These are phyloP conservation scores for Sphagnurus paluster DNA, from an alignment of 1,284 basidiomycete species.

Conservation along the genomic window DNA sequence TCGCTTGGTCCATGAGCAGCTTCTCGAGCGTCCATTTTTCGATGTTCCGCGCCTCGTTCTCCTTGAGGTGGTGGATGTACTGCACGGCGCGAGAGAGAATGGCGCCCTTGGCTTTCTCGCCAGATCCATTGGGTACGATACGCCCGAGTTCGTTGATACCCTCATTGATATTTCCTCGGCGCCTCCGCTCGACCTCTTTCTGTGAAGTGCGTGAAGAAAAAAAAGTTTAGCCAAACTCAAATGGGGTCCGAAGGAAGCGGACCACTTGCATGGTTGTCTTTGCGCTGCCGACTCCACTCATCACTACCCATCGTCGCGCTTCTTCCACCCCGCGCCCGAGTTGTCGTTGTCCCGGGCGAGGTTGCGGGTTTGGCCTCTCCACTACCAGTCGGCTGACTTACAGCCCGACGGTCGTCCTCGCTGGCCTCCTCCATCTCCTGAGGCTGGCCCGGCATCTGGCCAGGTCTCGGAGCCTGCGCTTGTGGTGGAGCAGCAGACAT, in stretches of 20 bases:
- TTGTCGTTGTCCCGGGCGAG: constrained; percentile 24
- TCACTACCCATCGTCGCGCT: constrained; percentile 65
- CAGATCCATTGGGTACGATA: constrained; percentile 85
- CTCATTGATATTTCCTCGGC: constrained; percentile 93
- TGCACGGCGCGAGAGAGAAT: constrained; percentile 84
- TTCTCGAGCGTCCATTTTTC: constrained; percentile 96
- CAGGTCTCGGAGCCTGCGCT: constrained; percentile 15
- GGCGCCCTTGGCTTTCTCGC: constrained; percentile 88
- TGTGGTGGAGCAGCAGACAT: constrained; percentile 38
- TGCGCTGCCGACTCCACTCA: constrained; percentile 80
- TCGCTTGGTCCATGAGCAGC: constrained; percentile 88
- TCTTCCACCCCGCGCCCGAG: constrained; percentile 47
- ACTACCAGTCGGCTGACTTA: constrained; percentile 25
- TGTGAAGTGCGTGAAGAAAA: constrained; percentile 31
- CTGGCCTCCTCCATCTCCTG: constrained; percentile 36
- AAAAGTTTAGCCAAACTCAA: background rate
- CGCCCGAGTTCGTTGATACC: constrained; percentile 91
- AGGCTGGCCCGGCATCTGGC: constrained; percentile 25
- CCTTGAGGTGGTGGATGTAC: constrained; percentile 89
- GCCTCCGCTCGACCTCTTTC: constrained; percentile 97
- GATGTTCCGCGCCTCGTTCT: constrained; percentile 87
- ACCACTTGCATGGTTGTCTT: constrained; percentile 77
- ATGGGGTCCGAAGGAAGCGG: background rate
- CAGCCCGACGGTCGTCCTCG: constrained; percentile 33
- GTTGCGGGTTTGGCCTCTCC: constrained; percentile 18